Conservation (phyloP, 805 yeast genomes). For the Nakazawaea molendinolei region DNA sequence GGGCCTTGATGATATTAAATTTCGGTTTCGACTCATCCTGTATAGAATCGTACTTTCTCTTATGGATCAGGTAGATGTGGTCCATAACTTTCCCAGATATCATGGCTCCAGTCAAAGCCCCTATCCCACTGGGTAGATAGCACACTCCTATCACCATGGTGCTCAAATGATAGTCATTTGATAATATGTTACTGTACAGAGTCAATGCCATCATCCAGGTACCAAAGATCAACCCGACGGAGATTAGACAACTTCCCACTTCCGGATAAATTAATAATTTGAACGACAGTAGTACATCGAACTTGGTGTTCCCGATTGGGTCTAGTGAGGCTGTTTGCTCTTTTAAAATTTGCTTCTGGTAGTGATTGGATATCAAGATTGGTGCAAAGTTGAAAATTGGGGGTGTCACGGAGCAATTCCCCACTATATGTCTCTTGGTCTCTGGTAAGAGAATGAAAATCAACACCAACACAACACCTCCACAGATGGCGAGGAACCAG, state of each 20-base stretch:
- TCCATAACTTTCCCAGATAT: slow-evolving; percentile 52
- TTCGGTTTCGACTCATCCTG: slow-evolving; percentile 18
- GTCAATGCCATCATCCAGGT: slow-evolving; percentile 68
- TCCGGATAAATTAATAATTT: slow-evolving; percentile 35
- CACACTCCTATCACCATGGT: slow-evolving; percentile 63
- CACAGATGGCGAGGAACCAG: slow-evolving; percentile 59
- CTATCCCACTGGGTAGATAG: slow-evolving; percentile 72
- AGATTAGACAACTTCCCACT: slow-evolving; percentile 41
- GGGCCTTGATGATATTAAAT: slow-evolving; percentile 43
- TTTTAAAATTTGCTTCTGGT: neutral
- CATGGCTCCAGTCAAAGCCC: slow-evolving; percentile 57
- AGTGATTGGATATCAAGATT: slow-evolving; percentile 6
- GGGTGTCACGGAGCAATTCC: slow-evolving; percentile 21
- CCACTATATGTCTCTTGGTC: slow-evolving; percentile 31
- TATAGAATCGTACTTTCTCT: slow-evolving; percentile 23
- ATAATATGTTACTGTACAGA: slow-evolving; percentile 50
- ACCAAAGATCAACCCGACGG: slow-evolving; percentile 58
- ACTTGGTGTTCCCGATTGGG: slow-evolving; percentile 16
- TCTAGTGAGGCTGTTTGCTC: slow-evolving; percentile 17
- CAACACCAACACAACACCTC: slow-evolving; percentile 33
- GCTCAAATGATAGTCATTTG: slow-evolving; percentile 40
- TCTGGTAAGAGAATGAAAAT: slow-evolving; percentile 32
- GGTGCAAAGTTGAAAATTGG: slow-evolving; percentile 8
- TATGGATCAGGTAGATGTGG: slow-evolving; percentile 35
- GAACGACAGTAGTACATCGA: slow-evolving; percentile 31